Evolutionary conservation across 2,329 filamentous ascomycete species (phyloP).

Genomic region (Colletotrichum cereale): DNA sequence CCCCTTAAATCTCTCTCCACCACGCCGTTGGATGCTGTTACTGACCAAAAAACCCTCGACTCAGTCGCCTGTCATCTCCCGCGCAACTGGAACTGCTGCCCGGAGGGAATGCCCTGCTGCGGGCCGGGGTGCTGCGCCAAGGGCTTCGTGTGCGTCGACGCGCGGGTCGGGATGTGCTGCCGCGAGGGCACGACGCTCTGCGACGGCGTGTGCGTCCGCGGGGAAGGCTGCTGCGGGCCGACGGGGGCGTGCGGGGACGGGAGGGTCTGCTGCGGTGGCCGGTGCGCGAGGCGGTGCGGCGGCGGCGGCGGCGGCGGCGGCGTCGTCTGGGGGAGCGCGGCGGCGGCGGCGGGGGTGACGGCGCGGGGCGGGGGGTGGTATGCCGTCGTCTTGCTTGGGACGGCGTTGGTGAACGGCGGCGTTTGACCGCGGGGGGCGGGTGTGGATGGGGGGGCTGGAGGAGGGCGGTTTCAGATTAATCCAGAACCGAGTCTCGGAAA

Average conservation of each 20-base stretch:
- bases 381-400: not conserved
- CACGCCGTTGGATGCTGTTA: too few relatives aligned
- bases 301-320: not conserved
- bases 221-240: conserved; percentile 23
- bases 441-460: not conserved
- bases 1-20: not conserved
- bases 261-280: conserved; percentile 17
- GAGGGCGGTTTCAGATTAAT: not conserved
- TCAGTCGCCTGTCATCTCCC: conserved; percentile 31
- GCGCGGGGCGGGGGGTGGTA: not conserved
- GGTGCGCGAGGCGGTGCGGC: conserved; percentile 11
- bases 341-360: not conserved
- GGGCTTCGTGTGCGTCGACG: conserved; percentile 29
- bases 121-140: conserved; percentile 30
- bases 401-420: not conserved
- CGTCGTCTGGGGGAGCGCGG: not conserved
- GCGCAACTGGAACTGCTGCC: conserved; percentile 39
- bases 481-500: too few relatives aligned
- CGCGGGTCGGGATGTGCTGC: conserved; percentile 28
- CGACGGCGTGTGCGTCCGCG: conserved; percentile 14
- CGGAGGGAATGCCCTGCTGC: conserved; percentile 15
- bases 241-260: not conserved
- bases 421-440: too few relatives aligned
- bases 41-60: not conserved
- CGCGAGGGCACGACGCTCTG: conserved; percentile 14